Evolutionary conservation across 2,329 filamentous ascomycete genomes (phyloP), one percentile per base, ranked within the genome.

Genomic region (Fusarium nisikadoi): DNA sequence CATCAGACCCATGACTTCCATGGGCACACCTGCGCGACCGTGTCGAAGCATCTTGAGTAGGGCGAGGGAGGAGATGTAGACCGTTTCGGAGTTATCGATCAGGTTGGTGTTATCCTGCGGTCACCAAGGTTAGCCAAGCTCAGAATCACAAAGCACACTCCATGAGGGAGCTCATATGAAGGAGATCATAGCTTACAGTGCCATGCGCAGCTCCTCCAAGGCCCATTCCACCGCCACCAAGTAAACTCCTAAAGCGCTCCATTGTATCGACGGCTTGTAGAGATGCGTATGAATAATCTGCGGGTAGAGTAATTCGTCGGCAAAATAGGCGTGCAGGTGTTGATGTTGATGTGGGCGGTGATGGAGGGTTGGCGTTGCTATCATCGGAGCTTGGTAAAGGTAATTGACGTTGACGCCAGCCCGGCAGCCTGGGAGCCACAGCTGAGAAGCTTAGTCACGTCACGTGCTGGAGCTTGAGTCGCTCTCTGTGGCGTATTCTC

Each of bases 1-100:
- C 96, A 99, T 99, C 81, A 99, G 87, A 71, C 96, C 96, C 96
- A 99, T 99, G 82, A 99, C 96, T 87, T 99, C 96, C 96, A 99
- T 99, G 25, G 96, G 96, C 74, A 99, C 96, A 86, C 96, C 96
- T 43, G 96, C 96, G 75, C 96, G 93, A 73, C 96, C 96, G 84
- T 99, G 96, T 81, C 96, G 92, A 83, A 99, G 88, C 96, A 99
- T 99, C 89, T 99, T 99, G 78, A 99, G 88, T 58, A 99, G 89
- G 57, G 96, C 96, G 69, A 99, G 90, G 53, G 96, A 99, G 57
- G 96, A 99, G 79, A 99, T 99, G 86, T 99, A 97, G 76, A 99
- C 96, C 38, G 96, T 99, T 86, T 99, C 96, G 78, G 95, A 97
- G 86, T 99, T 99, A 83, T 99, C 96, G 83, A 99, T 97, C 68